Base-by-base conservation (phyloP, 768 basidiomycete species). In the Baorangia bicolor region DNA sequence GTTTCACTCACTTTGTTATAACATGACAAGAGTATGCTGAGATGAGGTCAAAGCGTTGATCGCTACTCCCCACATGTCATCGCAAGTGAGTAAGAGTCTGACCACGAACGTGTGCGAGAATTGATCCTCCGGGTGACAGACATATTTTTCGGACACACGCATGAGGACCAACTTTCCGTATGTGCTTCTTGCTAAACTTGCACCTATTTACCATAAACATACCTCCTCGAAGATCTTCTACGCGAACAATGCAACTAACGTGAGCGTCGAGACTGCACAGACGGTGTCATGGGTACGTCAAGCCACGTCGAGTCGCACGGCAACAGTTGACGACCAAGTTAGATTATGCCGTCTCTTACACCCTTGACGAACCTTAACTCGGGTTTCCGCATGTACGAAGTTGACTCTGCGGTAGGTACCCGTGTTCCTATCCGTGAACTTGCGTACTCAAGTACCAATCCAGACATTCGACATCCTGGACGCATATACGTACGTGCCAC, bases 401-500 rank as follows among this genome's bases (percentile, higher is more conserved):
- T 74, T 8, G 75, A 77, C 61, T 73, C 73, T 11, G 72, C 49
- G 11, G 72, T 72, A 45, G 13, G 72, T 57, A 27, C 3, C 34
- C 34, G 18, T 5, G 5, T 4, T 21, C 37, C 9, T 18, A 18
- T 35, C 18, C 23, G 14, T 47, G 12, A 57, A 38, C 58, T 25
- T 25, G 39, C 14, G 13, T 39, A 25, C 28, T 48, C 42, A 41
- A 18, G 1, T 9, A 14, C 8, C 21, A 4, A 31, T 37, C 14
- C n/a, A 88, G 85, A 87, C 87, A 2, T 90, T 88, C 60, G 87
- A 91, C 16, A 77, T 90, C 49, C 52, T 89, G 53, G 86, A 91
- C 60, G 85, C 87, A 1, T 82, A 88, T 64, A 90, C 88, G 84
- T 88, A 67, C 67, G 82, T 61, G 14, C 71, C 12, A 1, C n/a